Evolutionary conservation across 2,329 filamentous ascomycete genomes (phyloP).

Genomic region (Aspergillus pseudoviridinutans): DNA sequence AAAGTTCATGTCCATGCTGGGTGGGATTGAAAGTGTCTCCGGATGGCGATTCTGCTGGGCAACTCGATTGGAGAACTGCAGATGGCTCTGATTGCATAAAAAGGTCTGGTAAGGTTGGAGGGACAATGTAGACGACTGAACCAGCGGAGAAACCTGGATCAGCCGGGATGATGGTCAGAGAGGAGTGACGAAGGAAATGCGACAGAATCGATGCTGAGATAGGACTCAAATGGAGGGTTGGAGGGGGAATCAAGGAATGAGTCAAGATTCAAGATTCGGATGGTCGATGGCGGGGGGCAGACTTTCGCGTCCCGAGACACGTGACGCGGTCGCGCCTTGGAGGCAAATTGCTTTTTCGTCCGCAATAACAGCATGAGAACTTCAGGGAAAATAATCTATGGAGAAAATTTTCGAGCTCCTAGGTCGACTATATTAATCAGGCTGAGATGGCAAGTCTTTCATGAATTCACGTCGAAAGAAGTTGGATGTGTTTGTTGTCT

Average conservation of each 20-base stretch:
- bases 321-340: background rate
- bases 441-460: background rate
- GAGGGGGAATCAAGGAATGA: constrained; percentile 4
- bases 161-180: constrained; percentile 36
- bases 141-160: constrained; percentile 47
- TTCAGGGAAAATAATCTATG: background rate
- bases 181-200: constrained; percentile 3
- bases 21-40: constrained; percentile 34
- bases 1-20: constrained; percentile 58
- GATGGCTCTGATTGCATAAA: constrained; percentile 64
- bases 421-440: background rate
- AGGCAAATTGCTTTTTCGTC: background rate
- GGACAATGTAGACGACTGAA: constrained; percentile 49
- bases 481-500: background rate
- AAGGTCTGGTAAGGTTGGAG: constrained; percentile 38
- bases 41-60: constrained; percentile 35
- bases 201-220: constrained; percentile 1
- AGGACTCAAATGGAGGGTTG: background rate
- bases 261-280: background rate
- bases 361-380: background rate
- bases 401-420: background rate
- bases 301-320: background rate
- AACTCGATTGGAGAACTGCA: constrained; percentile 47
- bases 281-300: background rate
- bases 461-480: background rate